A percentile compares a stretch with the other conserved stretches of the same genome.
phyloP scores from a whole-genome alignment of 2,329 filamentous ascomycete species.

The Aspergillus transmontanensis region DNA sequence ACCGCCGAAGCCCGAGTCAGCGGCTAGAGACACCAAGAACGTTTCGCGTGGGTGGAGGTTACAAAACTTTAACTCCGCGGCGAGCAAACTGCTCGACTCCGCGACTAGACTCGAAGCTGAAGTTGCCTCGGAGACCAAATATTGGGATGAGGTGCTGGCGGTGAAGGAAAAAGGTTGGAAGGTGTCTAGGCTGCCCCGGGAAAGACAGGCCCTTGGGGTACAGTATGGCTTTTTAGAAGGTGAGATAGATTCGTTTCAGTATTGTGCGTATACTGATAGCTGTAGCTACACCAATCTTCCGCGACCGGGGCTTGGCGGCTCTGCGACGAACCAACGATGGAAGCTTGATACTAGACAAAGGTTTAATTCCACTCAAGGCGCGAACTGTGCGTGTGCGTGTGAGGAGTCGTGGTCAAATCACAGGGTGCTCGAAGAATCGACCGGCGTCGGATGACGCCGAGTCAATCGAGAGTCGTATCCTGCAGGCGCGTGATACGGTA shows the following conservation, averaged over 20 bases:
- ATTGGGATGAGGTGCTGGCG: constrained; percentile 83
- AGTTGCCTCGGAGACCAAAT: constrained; percentile 76
- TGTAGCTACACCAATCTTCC: constrained; percentile 58
- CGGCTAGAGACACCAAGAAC: constrained; percentile 55
- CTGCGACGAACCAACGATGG: constrained; percentile 75
- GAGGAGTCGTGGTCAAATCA: constrained; percentile 57
- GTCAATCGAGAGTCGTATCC: constrained; percentile 39
- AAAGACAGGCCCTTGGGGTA: constrained; percentile 76
- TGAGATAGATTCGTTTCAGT: constrained; percentile 30
- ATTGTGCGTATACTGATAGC: constrained; percentile 6
- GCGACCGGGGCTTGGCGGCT: constrained; percentile 76
- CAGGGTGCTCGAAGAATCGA: constrained; percentile 54
- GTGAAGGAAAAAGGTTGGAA: constrained; percentile 87
- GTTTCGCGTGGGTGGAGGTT: constrained; percentile 73
- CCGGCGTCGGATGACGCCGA: constrained; percentile 24
- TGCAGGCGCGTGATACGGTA: constrained; percentile 53
- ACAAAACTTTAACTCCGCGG: constrained; percentile 72
- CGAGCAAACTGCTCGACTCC: constrained; percentile 72
- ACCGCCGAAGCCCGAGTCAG: constrained; percentile 60
- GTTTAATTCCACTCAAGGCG: constrained; percentile 50
- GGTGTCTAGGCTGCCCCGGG: constrained; percentile 73
- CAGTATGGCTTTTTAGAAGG: constrained; percentile 86
- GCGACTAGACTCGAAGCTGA: constrained; percentile 74
- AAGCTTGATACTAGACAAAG: constrained; percentile 72
- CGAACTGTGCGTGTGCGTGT: constrained; percentile 70